Evolutionary conservation across 495 filamentous ascomycete genomes (phyloP), one percentile per base, ranked within the genome.

Genomic region (Tirmania nivea): DNA sequence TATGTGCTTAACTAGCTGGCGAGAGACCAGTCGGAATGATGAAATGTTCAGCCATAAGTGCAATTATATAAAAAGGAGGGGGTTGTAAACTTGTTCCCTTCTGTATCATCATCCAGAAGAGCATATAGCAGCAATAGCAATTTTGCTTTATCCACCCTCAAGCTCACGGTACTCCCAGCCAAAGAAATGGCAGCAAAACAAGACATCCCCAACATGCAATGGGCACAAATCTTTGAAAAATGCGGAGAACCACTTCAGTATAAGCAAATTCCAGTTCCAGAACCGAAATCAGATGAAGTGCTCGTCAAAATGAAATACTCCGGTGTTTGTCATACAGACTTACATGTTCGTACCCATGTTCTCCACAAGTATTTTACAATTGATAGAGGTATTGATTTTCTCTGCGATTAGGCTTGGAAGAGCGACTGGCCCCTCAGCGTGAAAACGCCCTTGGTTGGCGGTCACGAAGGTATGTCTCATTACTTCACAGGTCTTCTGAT

Each of bases 231-330:
- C 53, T 74, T 85, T 58, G 81, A 92, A 65, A 74, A 83, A 69
- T 74, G 72, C 34, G 83, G 83, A 56, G 81, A 79, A 16, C 82
- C 80, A 10, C 71, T 79, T 52, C 65, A 78, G 51, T 87, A 81
- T 76, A 92, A 93, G 68, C 73, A 84, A 67, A 86, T 93, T 63
- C 77, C 78, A 57, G 85, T 92, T 49, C 73, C 74, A 50, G 75
- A 76, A 60, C 87, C 88, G 4, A 81, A 78, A 4, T 78, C 87
- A 2, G 86, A 92, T 69, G 82, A 95, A 67, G 81, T 95, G 57
- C 77, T 94, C 39, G 70, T 95, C 66, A 86, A 92, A 69, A 79
- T 95, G 71, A 84, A 84, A 66, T 95, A 80, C 75, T 81, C 84
- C 8, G 88, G 88, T 64, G 87, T 95, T 55, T 94, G 88, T 73